phyloP scores from a whole-genome alignment of 345 rosid genomes.

The Limnanthes douglasii region DNA sequence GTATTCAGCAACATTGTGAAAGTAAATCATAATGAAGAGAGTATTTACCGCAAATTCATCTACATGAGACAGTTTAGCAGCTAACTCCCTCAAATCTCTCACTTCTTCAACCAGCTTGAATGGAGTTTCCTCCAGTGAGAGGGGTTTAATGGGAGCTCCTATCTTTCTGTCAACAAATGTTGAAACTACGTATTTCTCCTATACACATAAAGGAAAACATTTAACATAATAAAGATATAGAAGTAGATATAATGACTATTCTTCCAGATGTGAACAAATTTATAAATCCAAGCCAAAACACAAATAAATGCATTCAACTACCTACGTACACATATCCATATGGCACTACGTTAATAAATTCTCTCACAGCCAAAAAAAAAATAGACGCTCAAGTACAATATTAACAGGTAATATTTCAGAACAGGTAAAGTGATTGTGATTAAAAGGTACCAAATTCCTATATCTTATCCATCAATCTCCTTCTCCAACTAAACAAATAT shows the following conservation, averaged over 20 bases:
- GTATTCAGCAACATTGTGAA: too few relatives aligned
- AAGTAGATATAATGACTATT: not conserved
- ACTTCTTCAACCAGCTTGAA: slow-evolving; percentile 70
- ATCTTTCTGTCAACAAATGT: slow-evolving; percentile 51
- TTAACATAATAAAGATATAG: too few relatives aligned
- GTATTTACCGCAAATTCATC: slow-evolving; percentile 84
- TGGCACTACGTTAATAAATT: too few relatives aligned
- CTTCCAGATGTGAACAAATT: not conserved
- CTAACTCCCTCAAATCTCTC: slow-evolving; percentile 65
- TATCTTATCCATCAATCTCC: too few relatives aligned
- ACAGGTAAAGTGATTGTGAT: too few relatives aligned
- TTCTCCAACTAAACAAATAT: too few relatives aligned
- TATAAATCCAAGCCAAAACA: too few relatives aligned
- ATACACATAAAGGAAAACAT: slow-evolving; percentile 1
- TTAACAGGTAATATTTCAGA: too few relatives aligned
- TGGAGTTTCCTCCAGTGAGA: slow-evolving; percentile 35
- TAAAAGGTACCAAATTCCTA: too few relatives aligned
- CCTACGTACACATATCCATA: not conserved
- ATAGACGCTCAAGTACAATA: too few relatives aligned
- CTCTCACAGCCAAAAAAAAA: too few relatives aligned
- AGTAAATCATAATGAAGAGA: too few relatives aligned
- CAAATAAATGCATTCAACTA: not conserved
- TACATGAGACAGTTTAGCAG: slow-evolving; percentile 37
- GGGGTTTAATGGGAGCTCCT: slow-evolving; percentile 31
- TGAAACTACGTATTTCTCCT: slow-evolving; percentile 63